Percentiles rank a stretch among this genome's conserved stretches.
Conservation (phyloP, 176 grass and related monocot genomes). For the Chloris gayana region DNA sequence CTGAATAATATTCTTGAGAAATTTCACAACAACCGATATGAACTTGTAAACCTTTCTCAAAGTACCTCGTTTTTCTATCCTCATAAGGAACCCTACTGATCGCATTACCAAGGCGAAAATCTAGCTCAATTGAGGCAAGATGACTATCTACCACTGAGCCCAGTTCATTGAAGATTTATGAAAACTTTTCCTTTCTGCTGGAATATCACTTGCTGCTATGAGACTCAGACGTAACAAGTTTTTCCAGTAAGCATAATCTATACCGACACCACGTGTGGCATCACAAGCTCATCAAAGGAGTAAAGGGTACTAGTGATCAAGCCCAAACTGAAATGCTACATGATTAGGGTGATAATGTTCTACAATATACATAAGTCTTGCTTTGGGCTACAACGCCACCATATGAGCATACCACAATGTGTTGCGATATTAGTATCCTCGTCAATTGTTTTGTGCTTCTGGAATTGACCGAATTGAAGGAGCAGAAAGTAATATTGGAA, state of each 20-base stretch:
- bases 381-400: neutral
- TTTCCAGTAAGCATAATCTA: too few relatives aligned
- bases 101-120: neutral
- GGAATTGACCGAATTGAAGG: neutral
- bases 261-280: too few relatives aligned
- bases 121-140: neutral
- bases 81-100: neutral
- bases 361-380: neutral
- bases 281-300: neutral
- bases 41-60: too few relatives aligned
- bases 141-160: neutral
- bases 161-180: neutral
- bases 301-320: neutral
- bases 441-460: too few relatives aligned
- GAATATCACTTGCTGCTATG: neutral
- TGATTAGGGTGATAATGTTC: neutral
- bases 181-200: neutral
- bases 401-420: neutral
- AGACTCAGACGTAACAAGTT: too few relatives aligned
- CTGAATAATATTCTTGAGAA: too few relatives aligned
- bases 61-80: neutral
- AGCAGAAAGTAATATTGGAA: neutral
- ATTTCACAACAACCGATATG: too few relatives aligned
- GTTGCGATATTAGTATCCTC: neutral
- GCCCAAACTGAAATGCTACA: neutral